Evolutionary conservation across 2,329 filamentous ascomycete genomes (phyloP).

Genomic region (Xylaria sp.): DNA sequence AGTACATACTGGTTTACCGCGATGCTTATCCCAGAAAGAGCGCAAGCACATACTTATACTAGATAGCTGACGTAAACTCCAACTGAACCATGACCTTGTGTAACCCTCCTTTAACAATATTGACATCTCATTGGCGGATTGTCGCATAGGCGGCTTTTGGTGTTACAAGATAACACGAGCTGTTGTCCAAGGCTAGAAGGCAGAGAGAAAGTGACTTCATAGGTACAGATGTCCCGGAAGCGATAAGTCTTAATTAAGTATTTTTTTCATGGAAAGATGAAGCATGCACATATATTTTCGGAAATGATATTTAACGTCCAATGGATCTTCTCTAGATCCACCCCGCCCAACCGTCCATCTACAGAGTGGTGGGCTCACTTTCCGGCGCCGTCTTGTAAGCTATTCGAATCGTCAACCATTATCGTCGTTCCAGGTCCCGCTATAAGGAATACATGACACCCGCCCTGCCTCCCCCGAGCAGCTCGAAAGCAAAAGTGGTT

Average conservation of each 20-base stretch:
- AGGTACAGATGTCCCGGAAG: no score
- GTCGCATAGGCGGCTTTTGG: not conserved
- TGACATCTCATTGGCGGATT: not conserved
- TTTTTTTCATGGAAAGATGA: constrained; percentile 17
- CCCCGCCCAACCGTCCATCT: constrained; percentile 6
- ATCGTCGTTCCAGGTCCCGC: constrained; percentile 31
- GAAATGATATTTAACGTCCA: constrained; percentile 33
- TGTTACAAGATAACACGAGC: not conserved
- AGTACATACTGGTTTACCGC: not conserved
- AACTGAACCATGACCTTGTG: constrained; percentile 3
- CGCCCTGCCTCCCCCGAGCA: constrained; percentile 13
- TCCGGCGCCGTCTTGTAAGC: constrained; percentile 19
- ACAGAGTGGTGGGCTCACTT: constrained; percentile 4
- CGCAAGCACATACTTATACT: no score
- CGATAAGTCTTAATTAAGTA: no score
- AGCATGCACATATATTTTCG: constrained; percentile 34
- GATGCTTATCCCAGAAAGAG: not conserved
- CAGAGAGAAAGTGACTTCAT: not conserved
- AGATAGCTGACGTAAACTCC: not conserved
- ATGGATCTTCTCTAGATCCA: constrained; percentile 9
- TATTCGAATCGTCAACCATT: constrained; percentile 36
- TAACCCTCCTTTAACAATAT: constrained; percentile 1
- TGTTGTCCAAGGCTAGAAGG: not conserved
- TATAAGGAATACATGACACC: constrained; percentile 23
- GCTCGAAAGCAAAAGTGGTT: constrained; percentile 19